phyloP scores from a whole-genome alignment of 768 basidiomycete genomes.

The Pleurotus pulmonarius region DNA sequence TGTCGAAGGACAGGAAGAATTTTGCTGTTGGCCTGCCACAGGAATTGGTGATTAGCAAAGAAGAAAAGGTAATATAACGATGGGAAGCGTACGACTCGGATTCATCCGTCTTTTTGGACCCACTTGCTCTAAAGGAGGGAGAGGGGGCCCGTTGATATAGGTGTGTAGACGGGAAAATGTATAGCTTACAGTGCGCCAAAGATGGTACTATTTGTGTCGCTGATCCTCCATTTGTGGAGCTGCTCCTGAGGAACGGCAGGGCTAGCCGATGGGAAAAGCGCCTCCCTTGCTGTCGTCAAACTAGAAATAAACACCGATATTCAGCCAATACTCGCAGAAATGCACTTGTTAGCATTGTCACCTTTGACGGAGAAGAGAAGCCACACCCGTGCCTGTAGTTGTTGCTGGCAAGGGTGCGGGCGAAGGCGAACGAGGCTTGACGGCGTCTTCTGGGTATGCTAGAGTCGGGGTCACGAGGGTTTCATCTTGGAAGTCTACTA shows the following conservation, averaged over 20 bases:
- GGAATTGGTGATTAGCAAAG: background rate
- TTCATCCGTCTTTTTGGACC: background rate
- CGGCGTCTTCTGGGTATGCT: slow-evolving; percentile 4
- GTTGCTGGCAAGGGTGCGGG: background rate
- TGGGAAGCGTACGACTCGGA: slow-evolving; percentile 25
- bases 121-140: background rate
- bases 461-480: background rate
- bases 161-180: background rate
- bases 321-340: background rate
- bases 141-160: background rate
- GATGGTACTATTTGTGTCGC: slow-evolving; percentile 51
- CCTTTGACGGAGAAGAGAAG: background rate
- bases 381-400: background rate
- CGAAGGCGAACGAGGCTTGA: too few relatives aligned
- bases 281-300: slow-evolving; percentile 39
- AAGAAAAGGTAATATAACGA: background rate
- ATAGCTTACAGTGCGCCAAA: slow-evolving; percentile 60
- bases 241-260: slow-evolving; percentile 17
- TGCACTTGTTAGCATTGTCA: background rate
- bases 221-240: slow-evolving; percentile 11
- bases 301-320: slow-evolving; percentile 19
- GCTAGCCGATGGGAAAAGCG: slow-evolving; percentile 36
- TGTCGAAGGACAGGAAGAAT: slow-evolving; percentile 48
- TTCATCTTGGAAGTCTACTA: slow-evolving; percentile 51
- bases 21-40: slow-evolving; percentile 17